Evolutionary conservation across 2,329 filamentous ascomycete genomes (phyloP), one percentile per base, ranked within the genome.

Genomic region (Talaromyces funiculosus): DNA sequence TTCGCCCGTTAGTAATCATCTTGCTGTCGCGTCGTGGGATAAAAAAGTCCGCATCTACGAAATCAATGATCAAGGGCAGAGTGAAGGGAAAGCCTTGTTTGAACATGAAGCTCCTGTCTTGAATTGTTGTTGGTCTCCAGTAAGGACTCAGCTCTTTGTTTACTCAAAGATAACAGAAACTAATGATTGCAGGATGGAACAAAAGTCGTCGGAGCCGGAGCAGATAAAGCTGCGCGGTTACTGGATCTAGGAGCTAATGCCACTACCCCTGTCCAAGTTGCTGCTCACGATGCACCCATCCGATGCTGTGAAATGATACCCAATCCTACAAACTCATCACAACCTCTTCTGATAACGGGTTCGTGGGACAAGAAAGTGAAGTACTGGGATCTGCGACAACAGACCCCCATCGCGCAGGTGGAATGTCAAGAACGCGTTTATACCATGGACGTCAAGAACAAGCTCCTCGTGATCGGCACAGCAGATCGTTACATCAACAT

Each of bases 31-130:
- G 53, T 96, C 91, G 68, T 99, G 94, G 94, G 94, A 99, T 78
- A 96, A 95, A 80, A 96, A 96, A 75, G 91, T 97, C 64, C 89
- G 92, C 71, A 93, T 99, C 72, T 99, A 97, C 78, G 91, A 97
- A 75, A 91, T 97, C 72, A 86, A 88, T 65, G 78, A 77, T 60
- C 86, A 86, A 66, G 91, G 92, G 45, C 84, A 89, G 72, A 93
- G 89, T 70, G 86, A 91, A 72, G 92, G 91, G 54, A 93, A 92
- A 71, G 91, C 91, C 64, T 80, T 88, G 62, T 95, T 94, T 71
- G 89, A 95, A 67, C 90, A 95, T 76, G 88, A 91, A 66, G 90
- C 84, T 47, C 91, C 92, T 3, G 92, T 96, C 3, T 79, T 99
- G 63, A 89, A 86, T 72, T 88, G 88, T 65, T 89, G 92, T 71